Evolutionary conservation across 2,329 filamentous ascomycete genomes (phyloP).

Genomic region (Westerdykella ornata): DNA sequence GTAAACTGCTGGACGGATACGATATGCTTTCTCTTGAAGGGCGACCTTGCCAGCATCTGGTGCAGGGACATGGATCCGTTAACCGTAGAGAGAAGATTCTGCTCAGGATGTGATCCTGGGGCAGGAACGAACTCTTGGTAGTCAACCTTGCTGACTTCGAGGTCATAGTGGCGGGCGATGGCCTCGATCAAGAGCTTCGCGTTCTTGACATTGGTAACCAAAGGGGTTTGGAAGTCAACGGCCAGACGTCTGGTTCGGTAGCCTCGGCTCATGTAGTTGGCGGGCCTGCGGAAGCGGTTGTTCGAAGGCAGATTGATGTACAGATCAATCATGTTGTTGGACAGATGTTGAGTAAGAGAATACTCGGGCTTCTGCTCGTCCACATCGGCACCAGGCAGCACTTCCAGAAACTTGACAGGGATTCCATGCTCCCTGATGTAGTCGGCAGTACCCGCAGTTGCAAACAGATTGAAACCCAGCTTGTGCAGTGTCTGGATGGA

Average conservation of each 20-base stretch:
- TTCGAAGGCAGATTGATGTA: slow-evolving; percentile 99
- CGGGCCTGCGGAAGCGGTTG: slow-evolving; percentile 93
- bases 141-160: slow-evolving; percentile 77
- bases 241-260: slow-evolving; percentile 97
- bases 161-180: slow-evolving; percentile 78
- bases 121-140: slow-evolving; percentile 69
- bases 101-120: slow-evolving; percentile 25
- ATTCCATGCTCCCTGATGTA: slow-evolving; percentile 91
- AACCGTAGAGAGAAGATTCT: slow-evolving; percentile 46
- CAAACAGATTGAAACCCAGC: slow-evolving; percentile 91
- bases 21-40: slow-evolving; percentile 85
- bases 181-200: slow-evolving; percentile 96
- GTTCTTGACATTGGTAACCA: slow-evolving; percentile 99
- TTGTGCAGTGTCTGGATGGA: slow-evolving; percentile 84
- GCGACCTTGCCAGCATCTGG: slow-evolving; percentile 68
- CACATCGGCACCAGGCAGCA: slow-evolving; percentile 55
- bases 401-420: slow-evolving; percentile 87
- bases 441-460: slow-evolving; percentile 92
- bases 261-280: slow-evolving; percentile 97
- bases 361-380: slow-evolving; percentile 90
- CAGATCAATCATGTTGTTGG: slow-evolving; percentile 95
- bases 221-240: slow-evolving; percentile 91
- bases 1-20: slow-evolving; percentile 88
- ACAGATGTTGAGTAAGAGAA: slow-evolving; percentile 90
- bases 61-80: slow-evolving; percentile 54